Evolutionary conservation across 371 early-diverging fungal genomes (phyloP), one percentile per base, ranked within the genome.

Genomic region (Entomophthora muscae): DNA sequence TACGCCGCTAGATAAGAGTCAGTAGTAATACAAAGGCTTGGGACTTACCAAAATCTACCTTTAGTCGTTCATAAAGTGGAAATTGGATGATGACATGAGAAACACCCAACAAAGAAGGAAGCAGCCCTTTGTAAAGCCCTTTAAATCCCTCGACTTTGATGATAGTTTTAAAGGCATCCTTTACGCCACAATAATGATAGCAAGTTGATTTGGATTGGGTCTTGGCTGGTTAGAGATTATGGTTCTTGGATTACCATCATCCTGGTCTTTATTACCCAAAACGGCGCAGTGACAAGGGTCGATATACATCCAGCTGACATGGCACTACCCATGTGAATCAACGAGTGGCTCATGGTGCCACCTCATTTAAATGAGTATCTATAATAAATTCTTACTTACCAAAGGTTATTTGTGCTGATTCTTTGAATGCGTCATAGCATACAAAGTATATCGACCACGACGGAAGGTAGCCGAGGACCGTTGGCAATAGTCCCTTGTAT

Each of bases 11-110:
- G 56, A 24, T 13, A 10, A 13, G 17, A 62, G 24, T 17, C 13
- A 63, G 7, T 3, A 57, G 0, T 21, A 17, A 10, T n/a, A 33
- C 7, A 61, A 21, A 12, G 75, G n/a, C n/a, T n/a, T n/a, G n/a
- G n/a, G n/a, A n/a, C 79, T 73, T 78, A 80, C 81, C 74, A 30
- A 82, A 70, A 72, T 72, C 74, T 23, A 67, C 27, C 69, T 94
- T 95, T 57, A 97, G 72, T 63, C 82, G 76, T 73, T 97, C 98
- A 74, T 97, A 97, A 29, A 94, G 72, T 32, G 95, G 95, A 67
- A 97, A 98, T 70, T 95, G 95, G 5, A 98, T 80, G 3, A 89
- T 91, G 1, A 91, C 94, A 74, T 98, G 98, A 31, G 82, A 80
- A 7, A 94, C 85, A 51, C 98, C 98, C 66, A 95, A 74, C 57